Evolutionary conservation across 805 yeast species (phyloP), one percentile per base, ranked within the genome.

Genomic region (Sugiyamaella marilandica): DNA sequence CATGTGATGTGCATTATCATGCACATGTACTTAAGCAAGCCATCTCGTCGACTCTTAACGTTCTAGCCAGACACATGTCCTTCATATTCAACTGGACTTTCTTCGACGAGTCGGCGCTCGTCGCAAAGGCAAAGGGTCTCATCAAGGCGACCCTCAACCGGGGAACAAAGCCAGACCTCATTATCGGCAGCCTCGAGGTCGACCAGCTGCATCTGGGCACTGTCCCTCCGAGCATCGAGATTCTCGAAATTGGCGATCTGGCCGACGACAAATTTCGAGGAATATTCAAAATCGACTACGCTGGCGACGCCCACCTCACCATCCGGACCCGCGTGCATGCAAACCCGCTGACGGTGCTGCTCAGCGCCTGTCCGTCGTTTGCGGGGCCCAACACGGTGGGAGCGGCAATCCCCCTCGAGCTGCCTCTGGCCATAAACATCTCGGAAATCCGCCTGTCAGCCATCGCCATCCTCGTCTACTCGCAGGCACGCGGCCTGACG

Each of bases 261-360:
- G 88, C 80, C 5, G 74, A 74, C 14, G 65, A 73, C 85, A 61
- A 91, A 84, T 24, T 66, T 41, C 66, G 70, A 35, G 62, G 71
- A 14, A 84, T 86, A n/a, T 87, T 87, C 73, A 83, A 83, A 58
- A 76, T 87, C 58, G 82, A 80, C 58, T 87, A 87, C 65, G 71
- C 74, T 37, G 95, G 95, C 1, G 89, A 87, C 65, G 87, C 90
- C 21, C 77, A 77, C 52, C 74, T 87, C 44, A 82, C 87, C 0
- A 72, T 87, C 50, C 81, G 80, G 52, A 87, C 95, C 0, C 80
- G 80, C 47, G 87, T 87, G 10, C 87, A 87, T 65, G 92, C 91
- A 0, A 85, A 85, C 65, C 83, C 89, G 2, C 70, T 87, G 21
- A 53, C 56, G 9, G 68, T 49, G 33, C 24, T 55, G 18, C 24